Conservation (phyloP, 352 stramenopile genomes). For the Pythium grandisporangium region DNA sequence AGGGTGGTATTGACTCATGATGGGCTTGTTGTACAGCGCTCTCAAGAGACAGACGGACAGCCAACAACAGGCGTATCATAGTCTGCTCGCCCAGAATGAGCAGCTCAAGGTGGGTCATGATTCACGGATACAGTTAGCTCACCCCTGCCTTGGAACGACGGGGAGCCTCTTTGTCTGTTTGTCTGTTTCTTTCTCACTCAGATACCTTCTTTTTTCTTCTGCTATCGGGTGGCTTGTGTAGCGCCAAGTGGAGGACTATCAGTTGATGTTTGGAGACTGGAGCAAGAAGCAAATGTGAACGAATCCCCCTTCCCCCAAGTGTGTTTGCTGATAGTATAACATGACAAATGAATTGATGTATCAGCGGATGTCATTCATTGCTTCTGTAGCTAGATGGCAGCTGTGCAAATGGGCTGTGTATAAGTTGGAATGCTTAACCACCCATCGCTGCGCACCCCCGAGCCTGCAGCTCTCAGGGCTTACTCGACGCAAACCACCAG, state of each 20-base stretch:
- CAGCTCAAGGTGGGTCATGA: slow-evolving; percentile 46
- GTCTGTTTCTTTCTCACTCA: too few species aligned
- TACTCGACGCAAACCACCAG: too few species aligned
- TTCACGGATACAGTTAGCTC: too few species aligned
- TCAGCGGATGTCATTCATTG: too few species aligned
- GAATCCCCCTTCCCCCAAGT: background rate
- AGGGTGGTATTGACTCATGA: background rate
- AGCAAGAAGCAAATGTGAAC: slow-evolving; percentile 74
- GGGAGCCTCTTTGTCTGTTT: too few species aligned
- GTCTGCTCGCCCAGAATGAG: slow-evolving; percentile 63
- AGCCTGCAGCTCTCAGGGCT: too few species aligned
- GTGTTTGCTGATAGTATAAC: background rate
- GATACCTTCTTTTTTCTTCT: background rate
- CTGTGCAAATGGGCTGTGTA: too few species aligned
- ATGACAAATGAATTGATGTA: too few species aligned
- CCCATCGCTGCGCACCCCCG: too few species aligned
- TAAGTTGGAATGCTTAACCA: too few species aligned
- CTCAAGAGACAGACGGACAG: slow-evolving; percentile 58
- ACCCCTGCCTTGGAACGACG: too few species aligned
- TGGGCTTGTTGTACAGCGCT: slow-evolving; percentile 18
- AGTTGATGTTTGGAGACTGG: slow-evolving; percentile 78
- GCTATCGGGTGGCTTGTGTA: slow-evolving; percentile 7
- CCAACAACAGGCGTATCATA: slow-evolving; percentile 63
- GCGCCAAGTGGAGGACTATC: slow-evolving; percentile 68
- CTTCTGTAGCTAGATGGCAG: too few species aligned